These are phyloP conservation scores for Fusarium caatingaense DNA, from an alignment of 2,329 filamentous ascomycete genomes.

Conservation along the genomic window DNA sequence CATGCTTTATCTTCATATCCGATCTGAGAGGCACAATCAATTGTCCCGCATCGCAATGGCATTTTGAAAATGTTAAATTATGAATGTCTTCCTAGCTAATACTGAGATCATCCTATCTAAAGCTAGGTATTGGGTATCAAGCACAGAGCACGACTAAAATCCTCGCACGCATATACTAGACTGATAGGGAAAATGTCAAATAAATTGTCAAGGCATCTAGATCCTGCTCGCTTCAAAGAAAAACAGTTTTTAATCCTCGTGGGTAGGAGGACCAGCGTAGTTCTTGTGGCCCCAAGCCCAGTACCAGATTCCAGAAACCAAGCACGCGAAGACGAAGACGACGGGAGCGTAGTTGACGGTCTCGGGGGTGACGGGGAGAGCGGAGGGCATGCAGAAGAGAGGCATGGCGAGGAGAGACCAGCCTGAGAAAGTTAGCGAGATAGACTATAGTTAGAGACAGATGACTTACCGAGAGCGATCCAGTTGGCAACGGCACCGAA, in stretches of 20 bases:
- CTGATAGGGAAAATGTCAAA: constrained; percentile 14
- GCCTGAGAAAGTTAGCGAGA: constrained; percentile 52
- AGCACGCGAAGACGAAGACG: constrained; percentile 75
- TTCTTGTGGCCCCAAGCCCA: constrained; percentile 75
- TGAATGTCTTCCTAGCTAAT: constrained; percentile 13
- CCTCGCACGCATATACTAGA: constrained; percentile 21
- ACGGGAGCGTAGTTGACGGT: constrained; percentile 80
- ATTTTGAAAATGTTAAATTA: constrained; percentile 24
- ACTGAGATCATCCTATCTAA: constrained; percentile 1
- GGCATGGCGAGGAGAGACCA: constrained; percentile 78
- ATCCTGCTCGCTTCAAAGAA: background rate
- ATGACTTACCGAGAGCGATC: constrained; percentile 69
- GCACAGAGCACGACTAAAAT: constrained; percentile 16
- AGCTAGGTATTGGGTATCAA: constrained; percentile 28
- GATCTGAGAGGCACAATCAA: background rate
- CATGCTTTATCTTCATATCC: background rate
- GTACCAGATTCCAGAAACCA: constrained; percentile 74
- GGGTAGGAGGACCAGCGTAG: constrained; percentile 71
- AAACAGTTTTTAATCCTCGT: constrained; percentile 48
- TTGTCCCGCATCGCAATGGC: background rate
- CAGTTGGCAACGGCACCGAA: constrained; percentile 72
- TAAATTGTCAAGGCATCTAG: constrained; percentile 26
- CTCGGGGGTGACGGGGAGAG: constrained; percentile 66
- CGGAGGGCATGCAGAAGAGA: constrained; percentile 78
- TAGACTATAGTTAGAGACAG: background rate